These are phyloP conservation scores for Umbelopsis vinacea DNA, from an alignment of 192 early-diverging fungal genomes.

Conservation along the genomic window DNA sequence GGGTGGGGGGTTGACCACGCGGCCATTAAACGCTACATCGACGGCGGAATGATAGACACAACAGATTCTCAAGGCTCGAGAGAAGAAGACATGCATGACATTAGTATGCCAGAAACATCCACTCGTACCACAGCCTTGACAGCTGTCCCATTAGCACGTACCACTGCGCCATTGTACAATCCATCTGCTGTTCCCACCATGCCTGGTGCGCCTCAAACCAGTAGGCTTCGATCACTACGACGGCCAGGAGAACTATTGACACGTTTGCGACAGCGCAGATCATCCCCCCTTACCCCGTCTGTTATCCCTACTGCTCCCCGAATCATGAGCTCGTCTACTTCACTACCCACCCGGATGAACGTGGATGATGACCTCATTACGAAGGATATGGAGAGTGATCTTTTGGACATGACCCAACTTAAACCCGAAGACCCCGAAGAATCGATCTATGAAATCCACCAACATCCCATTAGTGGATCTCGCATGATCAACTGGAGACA, in stretches of 20 bases:
- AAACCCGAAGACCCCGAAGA: constrained; percentile 18
- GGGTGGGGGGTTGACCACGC: constrained; percentile 30
- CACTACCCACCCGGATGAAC: neutral
- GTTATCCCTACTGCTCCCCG: neutral
- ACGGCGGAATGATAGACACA: neutral
- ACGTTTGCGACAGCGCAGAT: constrained; percentile 24
- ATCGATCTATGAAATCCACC: constrained; percentile 3
- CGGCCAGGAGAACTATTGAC: constrained; percentile 27
- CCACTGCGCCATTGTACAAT: constrained; percentile 23
- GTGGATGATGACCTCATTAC: neutral
- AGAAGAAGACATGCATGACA: neutral
- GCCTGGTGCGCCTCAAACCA: constrained; percentile 17
- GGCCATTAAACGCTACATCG: constrained; percentile 35
- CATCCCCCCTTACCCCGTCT: constrained; percentile 7
- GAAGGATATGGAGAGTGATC: neutral
- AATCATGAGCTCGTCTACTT: constrained; percentile 6
- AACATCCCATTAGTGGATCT: constrained; percentile 6
- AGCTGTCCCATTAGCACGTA: constrained; percentile 26
- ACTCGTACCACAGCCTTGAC: neutral
- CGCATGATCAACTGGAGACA: constrained; percentile 73
- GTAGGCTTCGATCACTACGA: constrained; percentile 17
- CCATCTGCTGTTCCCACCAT: constrained; percentile 14
- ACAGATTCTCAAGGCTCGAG: constrained; percentile 14
- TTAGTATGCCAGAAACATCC: neutral
- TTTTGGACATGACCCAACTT: neutral